Conservation (phyloP, 2,329 filamentous ascomycete genomes). For the Colletotrichum sojae region DNA sequence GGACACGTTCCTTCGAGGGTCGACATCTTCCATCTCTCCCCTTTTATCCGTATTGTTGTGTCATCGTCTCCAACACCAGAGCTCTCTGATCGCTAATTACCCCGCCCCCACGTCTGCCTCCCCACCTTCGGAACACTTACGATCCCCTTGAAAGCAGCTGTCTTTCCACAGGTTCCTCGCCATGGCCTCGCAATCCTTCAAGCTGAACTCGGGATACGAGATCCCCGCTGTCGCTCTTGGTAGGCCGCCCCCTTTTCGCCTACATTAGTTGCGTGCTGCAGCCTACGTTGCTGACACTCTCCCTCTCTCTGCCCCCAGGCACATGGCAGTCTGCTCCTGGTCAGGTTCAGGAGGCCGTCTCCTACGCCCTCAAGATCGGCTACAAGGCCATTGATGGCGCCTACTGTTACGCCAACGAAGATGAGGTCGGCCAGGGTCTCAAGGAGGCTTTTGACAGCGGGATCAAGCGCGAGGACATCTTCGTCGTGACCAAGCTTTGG, state of each 20-base stretch:
- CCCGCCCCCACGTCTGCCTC: conserved; percentile 31
- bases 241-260: conserved; percentile 49
- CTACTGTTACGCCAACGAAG: conserved; percentile 86
- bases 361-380: conserved; percentile 69
- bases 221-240: conserved; percentile 76
- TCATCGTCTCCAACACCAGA: no score
- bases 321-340: conserved; percentile 76
- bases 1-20: not conserved
- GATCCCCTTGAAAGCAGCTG: conserved; percentile 1
- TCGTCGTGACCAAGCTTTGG: conserved; percentile 90
- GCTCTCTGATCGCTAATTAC: conserved; percentile 6
- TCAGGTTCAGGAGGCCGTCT: conserved; percentile 71
- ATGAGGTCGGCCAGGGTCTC: conserved; percentile 84
- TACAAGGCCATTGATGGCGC: conserved; percentile 78
- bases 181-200: conserved; percentile 71
- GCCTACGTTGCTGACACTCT: conserved; percentile 33
- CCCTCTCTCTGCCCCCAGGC: conserved; percentile 57
- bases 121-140: not conserved
- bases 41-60: no score
- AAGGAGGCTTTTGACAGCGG: conserved; percentile 79
- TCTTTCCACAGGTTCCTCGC: not conserved
- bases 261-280: not conserved
- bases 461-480: conserved; percentile 83
- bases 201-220: conserved; percentile 74
- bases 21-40: not conserved